phyloP scores from a whole-genome alignment of 2,329 filamentous ascomycete genomes.

The Helicocarpus griseus region DNA sequence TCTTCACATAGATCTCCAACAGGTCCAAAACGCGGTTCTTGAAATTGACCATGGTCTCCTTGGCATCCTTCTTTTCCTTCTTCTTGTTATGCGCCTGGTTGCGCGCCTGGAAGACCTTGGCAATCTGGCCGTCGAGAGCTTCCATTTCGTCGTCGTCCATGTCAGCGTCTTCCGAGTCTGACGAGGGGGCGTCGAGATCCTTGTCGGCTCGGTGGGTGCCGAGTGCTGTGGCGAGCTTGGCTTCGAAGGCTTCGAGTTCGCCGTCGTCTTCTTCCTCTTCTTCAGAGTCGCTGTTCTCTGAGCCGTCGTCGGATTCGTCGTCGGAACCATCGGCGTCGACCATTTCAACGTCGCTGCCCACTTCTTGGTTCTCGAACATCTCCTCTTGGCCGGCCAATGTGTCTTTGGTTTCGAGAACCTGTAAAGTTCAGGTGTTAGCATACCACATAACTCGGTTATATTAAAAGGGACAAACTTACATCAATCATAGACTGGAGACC shows the following conservation, averaged over 20 bases:
- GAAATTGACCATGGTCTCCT: constrained; percentile 83
- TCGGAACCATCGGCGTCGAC: constrained; percentile 23
- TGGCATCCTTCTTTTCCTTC: constrained; percentile 78
- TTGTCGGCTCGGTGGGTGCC: constrained; percentile 55
- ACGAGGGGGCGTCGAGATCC: constrained; percentile 45
- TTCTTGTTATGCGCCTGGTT: constrained; percentile 61
- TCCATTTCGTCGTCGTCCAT: constrained; percentile 98
- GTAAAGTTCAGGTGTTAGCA: constrained; percentile 39
- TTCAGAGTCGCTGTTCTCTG: constrained; percentile 13
- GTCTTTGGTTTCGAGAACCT: constrained; percentile 70
- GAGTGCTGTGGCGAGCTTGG: constrained; percentile 67
- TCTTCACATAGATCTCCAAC: constrained; percentile 72
- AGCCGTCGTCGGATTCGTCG: constrained; percentile 30
- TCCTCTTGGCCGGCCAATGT: constrained; percentile 74
- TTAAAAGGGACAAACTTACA: constrained; percentile 19
- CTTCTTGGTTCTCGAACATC: constrained; percentile 65
- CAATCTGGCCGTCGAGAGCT: constrained; percentile 70
- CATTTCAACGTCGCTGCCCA: constrained; percentile 22
- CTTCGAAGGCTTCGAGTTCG: constrained; percentile 11
- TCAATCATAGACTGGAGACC: constrained; percentile 56
- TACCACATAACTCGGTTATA: background rate
- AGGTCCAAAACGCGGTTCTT: constrained; percentile 89
- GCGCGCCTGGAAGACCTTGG: constrained; percentile 73
- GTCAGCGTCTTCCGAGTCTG: constrained; percentile 56
- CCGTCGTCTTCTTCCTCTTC: constrained; percentile 17